Evolutionary conservation across 768 basidiomycete genomes (phyloP), one percentile per base, ranked within the genome.

Genomic region (Hirschioporus abietinus): DNA sequence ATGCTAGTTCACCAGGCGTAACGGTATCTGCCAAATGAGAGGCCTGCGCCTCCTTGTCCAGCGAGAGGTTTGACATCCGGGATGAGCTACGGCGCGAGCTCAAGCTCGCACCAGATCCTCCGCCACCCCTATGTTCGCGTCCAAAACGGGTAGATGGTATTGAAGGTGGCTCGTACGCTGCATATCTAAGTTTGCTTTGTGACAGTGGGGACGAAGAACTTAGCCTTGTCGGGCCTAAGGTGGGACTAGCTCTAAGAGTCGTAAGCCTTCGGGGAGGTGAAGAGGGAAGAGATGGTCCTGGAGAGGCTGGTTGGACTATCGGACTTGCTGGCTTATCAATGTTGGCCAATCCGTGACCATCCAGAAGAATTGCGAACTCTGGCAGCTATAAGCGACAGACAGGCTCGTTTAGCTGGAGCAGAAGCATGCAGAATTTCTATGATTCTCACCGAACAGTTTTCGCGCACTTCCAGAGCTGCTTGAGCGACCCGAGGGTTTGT

Each of bases 91-190:
- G 42, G 17, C 23, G 24, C 60, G 30, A 25, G 60, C 60, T 24
- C 60, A 61, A 24, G 23, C 60, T 61, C 18, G 60, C 60, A 23
- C 60, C 18, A 61, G 42, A 61, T 24, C 10, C 60, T 61, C 9
- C 30, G 25, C 24, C 25, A 15, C 60, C 23, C 30, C 9, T 25
- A 25, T 9, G 60, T 17, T 61, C 60, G 15, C 60, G 60, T 15
- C 60, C 60, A 25, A 25, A 34, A 6, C 60, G 30, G 25, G 25
- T 25, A 61, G 15, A 12, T 1, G 25, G 60, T 61, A 34, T 23
- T 6, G 25, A 12, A 4, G 30, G 60, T 34, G 42, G 42, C 20
- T 52, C 60, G 18, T 61, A 25, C 4, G 60, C 60, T 12, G 24
- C 18, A 8, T 61, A 61, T 61, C 25, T 34, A 15, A 61, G 30